Percentiles rank a stretch among this genome's conserved stretches.
phyloP scores from a whole-genome alignment of 1,284 basidiomycete genomes.

The Trametes pubescens region DNA sequence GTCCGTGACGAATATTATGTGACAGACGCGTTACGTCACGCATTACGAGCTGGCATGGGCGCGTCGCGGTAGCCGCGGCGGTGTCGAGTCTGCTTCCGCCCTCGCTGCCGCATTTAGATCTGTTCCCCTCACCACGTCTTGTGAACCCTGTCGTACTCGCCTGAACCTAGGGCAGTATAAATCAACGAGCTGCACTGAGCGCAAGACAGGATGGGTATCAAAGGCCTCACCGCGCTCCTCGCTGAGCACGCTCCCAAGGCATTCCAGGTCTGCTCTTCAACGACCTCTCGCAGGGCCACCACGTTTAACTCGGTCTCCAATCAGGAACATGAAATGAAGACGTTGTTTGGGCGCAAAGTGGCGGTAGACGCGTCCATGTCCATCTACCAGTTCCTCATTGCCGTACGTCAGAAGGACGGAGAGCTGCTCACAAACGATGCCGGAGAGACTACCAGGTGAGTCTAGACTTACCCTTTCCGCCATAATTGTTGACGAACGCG shows the following conservation, averaged over 20 bases:
- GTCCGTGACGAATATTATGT: neutral
- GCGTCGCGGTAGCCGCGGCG: slow-evolving; percentile 12
- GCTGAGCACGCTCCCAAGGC: slow-evolving; percentile 89
- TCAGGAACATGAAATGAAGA: slow-evolving; percentile 94
- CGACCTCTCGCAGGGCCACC: neutral
- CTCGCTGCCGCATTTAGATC: neutral
- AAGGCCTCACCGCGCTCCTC: slow-evolving; percentile 91
- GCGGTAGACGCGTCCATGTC: slow-evolving; percentile 99
- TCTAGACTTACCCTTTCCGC: neutral
- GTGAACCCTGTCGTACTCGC: neutral
- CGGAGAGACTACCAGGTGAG: slow-evolving; percentile 90
- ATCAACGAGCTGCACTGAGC: neutral
- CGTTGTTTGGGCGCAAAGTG: slow-evolving; percentile 96
- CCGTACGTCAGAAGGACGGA: slow-evolving; percentile 95
- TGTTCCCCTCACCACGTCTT: neutral
- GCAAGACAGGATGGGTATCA: slow-evolving; percentile 75
- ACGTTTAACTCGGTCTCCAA: neutral
- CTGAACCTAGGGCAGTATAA: neutral
- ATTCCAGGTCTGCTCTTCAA: slow-evolving; percentile 59
- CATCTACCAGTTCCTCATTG: slow-evolving; percentile 97
- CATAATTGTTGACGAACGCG: neutral
- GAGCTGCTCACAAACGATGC: slow-evolving; percentile 97
- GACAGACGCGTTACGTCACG: slow-evolving; percentile 32
- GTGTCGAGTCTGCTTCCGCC: neutral
- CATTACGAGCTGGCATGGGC: slow-evolving; percentile 10